phyloP scores from a whole-genome alignment of 495 filamentous ascomycete genomes.

The Penicillium ucsense region DNA sequence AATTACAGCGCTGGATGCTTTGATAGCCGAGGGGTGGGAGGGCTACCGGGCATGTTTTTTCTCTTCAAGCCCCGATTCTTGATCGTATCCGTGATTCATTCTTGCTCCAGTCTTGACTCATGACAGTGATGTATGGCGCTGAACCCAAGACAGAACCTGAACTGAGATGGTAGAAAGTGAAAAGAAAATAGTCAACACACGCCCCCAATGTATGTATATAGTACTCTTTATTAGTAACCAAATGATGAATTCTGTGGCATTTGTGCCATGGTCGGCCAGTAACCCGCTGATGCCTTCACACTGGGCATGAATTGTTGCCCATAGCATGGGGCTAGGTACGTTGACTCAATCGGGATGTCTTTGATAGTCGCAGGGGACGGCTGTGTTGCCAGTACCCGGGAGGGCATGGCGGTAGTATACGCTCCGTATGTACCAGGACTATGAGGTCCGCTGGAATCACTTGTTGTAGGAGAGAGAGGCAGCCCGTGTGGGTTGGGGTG shows the following conservation, averaged over 20 bases:
- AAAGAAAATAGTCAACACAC: background rate
- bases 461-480: slow-evolving; percentile 14
- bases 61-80: background rate
- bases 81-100: slow-evolving; percentile 6
- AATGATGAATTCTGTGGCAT: slow-evolving; percentile 6
- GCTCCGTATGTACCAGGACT: slow-evolving; percentile 10
- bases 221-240: slow-evolving; percentile 8
- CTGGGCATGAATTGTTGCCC: slow-evolving; percentile 7
- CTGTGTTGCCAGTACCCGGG: slow-evolving; percentile 3
- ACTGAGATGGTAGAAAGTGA: background rate
- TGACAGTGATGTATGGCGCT: too few species aligned
- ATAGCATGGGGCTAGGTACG: slow-evolving; percentile 9
- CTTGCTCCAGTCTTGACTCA: background rate
- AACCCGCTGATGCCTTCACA: slow-evolving; percentile 4
- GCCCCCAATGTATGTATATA: background rate
- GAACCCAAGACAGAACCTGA: background rate
- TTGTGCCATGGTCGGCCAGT: slow-evolving; percentile 10
- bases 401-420: slow-evolving; percentile 6
- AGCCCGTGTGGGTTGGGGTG: slow-evolving; percentile 1
- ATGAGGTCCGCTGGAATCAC: slow-evolving; percentile 17
- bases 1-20: too few species aligned
- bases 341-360: slow-evolving; percentile 3
- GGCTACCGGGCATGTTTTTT: too few species aligned
- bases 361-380: slow-evolving; percentile 3
- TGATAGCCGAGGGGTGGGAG: too few species aligned